A percentile compares a stretch with the other conserved stretches of the same genome.
Evolutionary conservation across 2,329 filamentous ascomycete species (phyloP).

Genomic region (Lasiodiplodia sp.): DNA sequence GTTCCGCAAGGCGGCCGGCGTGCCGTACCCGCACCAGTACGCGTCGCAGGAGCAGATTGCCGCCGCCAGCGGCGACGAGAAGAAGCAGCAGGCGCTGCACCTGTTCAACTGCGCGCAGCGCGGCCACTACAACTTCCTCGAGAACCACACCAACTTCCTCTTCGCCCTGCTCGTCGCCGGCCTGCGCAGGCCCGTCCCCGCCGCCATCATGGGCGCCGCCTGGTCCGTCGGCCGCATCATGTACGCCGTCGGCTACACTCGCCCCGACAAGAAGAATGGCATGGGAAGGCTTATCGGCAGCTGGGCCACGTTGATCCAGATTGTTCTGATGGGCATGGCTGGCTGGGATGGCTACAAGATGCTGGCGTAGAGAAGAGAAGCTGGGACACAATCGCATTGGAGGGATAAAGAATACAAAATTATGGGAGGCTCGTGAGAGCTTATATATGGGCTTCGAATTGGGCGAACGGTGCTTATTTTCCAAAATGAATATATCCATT

Average conservation of each 20-base stretch:
- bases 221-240: conserved; percentile 61
- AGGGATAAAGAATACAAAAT: background rate
- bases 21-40: conserved; percentile 66
- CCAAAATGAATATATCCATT: background rate
- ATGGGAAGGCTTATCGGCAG: conserved; percentile 47
- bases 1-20: conserved; percentile 60
- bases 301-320: conserved; percentile 7
- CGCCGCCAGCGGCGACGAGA: conserved; percentile 42
- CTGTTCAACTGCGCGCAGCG: conserved; percentile 54
- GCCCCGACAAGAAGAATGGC: conserved; percentile 46
- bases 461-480: background rate
- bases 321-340: conserved; percentile 23
- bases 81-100: conserved; percentile 52
- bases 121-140: conserved; percentile 64
- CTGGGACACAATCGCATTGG: background rate
- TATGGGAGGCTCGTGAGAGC: background rate
- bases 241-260: conserved; percentile 58
- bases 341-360: conserved; percentile 19
- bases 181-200: conserved; percentile 58
- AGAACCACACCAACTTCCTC: conserved; percentile 62
- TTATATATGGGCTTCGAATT: background rate
- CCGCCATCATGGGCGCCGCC: conserved; percentile 53
- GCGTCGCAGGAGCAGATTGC: conserved; percentile 62
- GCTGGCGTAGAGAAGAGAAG: background rate
- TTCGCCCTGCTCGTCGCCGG: conserved; percentile 62